These are phyloP conservation scores for Ormosia emarginata DNA, from an alignment of 306 rosid genomes.

Conservation along the genomic window DNA sequence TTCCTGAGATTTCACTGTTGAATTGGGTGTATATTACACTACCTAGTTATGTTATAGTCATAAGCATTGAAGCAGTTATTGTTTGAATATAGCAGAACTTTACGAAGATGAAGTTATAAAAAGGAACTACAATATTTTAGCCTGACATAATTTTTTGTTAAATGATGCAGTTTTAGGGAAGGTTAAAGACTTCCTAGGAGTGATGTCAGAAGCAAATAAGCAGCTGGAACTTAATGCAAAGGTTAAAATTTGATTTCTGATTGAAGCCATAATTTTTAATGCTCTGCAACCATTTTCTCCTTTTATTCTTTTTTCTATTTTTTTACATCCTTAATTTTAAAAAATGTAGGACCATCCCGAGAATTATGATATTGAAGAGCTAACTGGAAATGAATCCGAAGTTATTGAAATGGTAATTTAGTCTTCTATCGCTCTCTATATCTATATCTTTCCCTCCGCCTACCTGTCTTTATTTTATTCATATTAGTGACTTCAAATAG, in stretches of 20 bases:
- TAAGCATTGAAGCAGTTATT: not conserved
- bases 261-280: not conserved
- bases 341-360: conserved; percentile 52
- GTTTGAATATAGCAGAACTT: not conserved
- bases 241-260: conserved; percentile 45
- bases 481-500: not conserved
- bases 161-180: conserved; percentile 32
- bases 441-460: not conserved
- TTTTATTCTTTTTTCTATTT: not conserved
- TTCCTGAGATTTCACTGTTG: not conserved
- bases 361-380: conserved; percentile 68
- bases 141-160: not conserved
- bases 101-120: not conserved
- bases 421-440: not conserved
- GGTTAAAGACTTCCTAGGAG: conserved; percentile 60
- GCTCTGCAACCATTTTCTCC: not conserved
- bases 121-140: not conserved
- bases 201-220: conserved; percentile 74
- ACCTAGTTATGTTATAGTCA: not conserved
- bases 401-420: conserved; percentile 65
- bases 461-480: not conserved
- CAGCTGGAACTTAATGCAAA: conserved; percentile 54
- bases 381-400: conserved; percentile 69
- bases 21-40: not conserved
- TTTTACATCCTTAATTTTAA: not conserved